These are phyloP conservation scores for Cercospora berteroae DNA, from an alignment of 2,329 filamentous ascomycete genomes.

Conservation along the genomic window DNA sequence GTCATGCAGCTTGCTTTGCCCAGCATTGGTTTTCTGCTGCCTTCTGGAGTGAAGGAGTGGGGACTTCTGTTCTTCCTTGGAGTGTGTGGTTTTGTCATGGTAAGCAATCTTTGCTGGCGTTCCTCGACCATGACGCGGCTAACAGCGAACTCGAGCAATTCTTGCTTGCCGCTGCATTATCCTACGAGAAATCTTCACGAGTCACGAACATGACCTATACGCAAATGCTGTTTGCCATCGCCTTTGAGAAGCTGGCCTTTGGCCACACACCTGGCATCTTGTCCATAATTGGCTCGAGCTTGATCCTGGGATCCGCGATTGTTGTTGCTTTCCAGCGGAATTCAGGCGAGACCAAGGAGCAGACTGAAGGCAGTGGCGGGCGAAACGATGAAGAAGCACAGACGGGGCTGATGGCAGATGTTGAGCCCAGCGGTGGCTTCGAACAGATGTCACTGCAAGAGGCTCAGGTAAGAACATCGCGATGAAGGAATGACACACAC, in stretches of 20 bases:
- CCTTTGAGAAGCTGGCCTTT: constrained; percentile 64
- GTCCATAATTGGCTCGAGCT: constrained; percentile 59
- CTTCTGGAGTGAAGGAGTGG: constrained; percentile 60
- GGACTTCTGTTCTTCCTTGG: constrained; percentile 66
- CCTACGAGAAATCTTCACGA: constrained; percentile 63
- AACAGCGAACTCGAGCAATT: constrained; percentile 59
- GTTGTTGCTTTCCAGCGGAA: constrained; percentile 59
- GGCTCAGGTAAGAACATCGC: neutral
- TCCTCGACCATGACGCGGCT: neutral
- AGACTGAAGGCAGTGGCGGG: constrained; percentile 10
- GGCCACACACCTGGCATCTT: constrained; percentile 57
- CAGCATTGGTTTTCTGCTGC: constrained; percentile 57
- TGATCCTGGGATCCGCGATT: constrained; percentile 65
- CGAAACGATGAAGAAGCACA: constrained; percentile 30
- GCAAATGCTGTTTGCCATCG: constrained; percentile 67
- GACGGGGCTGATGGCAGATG: constrained; percentile 24
- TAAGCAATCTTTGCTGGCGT: constrained; percentile 27
- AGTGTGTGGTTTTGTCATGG: constrained; percentile 72
- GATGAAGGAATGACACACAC: neutral
- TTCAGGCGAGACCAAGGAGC: constrained; percentile 12
- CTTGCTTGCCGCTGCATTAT: constrained; percentile 73
- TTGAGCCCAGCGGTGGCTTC: neutral
- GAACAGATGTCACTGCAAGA: neutral
- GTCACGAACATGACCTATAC: constrained; percentile 68
- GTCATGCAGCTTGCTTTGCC: constrained; percentile 58